Percentiles rank a stretch among this genome's conserved stretches.
Evolutionary conservation across 345 rosid genomes (phyloP).

Genomic region (Psidium guajava): DNA sequence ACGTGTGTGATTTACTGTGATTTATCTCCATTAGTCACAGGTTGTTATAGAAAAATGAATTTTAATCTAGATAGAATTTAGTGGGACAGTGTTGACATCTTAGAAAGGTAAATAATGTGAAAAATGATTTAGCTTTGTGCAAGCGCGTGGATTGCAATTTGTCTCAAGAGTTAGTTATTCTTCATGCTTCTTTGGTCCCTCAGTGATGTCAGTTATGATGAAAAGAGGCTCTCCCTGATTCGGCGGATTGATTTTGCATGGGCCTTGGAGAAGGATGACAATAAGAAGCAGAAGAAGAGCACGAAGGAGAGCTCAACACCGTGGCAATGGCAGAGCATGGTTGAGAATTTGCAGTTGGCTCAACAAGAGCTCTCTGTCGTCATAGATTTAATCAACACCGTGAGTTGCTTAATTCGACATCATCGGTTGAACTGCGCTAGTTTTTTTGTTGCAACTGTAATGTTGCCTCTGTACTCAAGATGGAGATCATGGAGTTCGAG

Average conservation of each 20-base stretch:
- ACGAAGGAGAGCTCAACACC: conserved; percentile 46
- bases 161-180: background rate
- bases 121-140: background rate
- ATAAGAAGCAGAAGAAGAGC: conserved; percentile 50
- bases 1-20: background rate
- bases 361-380: conserved; percentile 87
- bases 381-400: conserved; percentile 82
- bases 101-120: background rate
- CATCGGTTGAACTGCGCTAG: background rate
- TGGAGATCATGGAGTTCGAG: background rate
- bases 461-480: background rate
- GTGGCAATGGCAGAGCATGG: conserved; percentile 83
- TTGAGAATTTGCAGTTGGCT: conserved; percentile 84
- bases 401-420: conserved; percentile 14
- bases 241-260: conserved; percentile 80
- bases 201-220: conserved; percentile 68
- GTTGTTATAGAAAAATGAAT: background rate
- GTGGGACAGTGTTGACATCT: background rate
- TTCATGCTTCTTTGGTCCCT: background rate
- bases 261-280: conserved; percentile 71
- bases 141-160: background rate
- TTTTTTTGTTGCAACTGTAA: background rate
- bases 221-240: conserved; percentile 68
- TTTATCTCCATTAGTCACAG: background rate
- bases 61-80: background rate